A percentile compares a stretch with the other conserved stretches of the same genome.
Evolutionary conservation across 441 rosid genomes (phyloP).

Genomic region (Pelargonium cotyledonis): DNA sequence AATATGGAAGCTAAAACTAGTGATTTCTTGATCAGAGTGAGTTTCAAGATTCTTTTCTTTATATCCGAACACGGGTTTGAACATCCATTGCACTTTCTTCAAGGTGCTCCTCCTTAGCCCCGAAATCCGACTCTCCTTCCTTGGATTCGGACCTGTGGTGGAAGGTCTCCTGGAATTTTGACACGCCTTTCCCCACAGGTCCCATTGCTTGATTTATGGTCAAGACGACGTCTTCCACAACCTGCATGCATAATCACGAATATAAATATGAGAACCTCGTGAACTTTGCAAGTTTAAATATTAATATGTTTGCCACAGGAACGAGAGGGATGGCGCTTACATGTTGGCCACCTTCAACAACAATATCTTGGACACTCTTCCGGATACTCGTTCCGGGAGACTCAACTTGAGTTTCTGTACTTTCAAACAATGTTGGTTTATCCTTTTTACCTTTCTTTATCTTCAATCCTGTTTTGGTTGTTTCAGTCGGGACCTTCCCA

Average conservation of each 20-base stretch:
- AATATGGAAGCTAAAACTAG: no score
- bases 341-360: constrained; percentile 64
- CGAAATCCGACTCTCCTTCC: constrained; percentile 28
- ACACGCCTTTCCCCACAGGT: constrained; percentile 77
- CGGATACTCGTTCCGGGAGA: constrained; percentile 70
- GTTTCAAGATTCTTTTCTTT: background rate
- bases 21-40: background rate
- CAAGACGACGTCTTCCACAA: constrained; percentile 68
- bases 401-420: constrained; percentile 43
- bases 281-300: no score
- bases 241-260: constrained; percentile 29
- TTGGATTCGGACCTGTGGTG: constrained; percentile 36
- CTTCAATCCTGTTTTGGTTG: constrained; percentile 35
- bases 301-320: background rate
- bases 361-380: constrained; percentile 82
- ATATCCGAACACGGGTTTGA: background rate
- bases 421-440: constrained; percentile 35
- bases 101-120: constrained; percentile 19
- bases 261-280: background rate
- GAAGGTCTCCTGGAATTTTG: constrained; percentile 62
- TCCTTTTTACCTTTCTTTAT: constrained; percentile 28
- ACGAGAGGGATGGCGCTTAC: constrained; percentile 28
- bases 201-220: constrained; percentile 85
- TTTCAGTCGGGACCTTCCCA: constrained; percentile 35
- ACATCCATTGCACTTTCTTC: constrained; percentile 11